phyloP scores from a whole-genome alignment of 139 green algal species.

The Picochlorum sp. region DNA sequence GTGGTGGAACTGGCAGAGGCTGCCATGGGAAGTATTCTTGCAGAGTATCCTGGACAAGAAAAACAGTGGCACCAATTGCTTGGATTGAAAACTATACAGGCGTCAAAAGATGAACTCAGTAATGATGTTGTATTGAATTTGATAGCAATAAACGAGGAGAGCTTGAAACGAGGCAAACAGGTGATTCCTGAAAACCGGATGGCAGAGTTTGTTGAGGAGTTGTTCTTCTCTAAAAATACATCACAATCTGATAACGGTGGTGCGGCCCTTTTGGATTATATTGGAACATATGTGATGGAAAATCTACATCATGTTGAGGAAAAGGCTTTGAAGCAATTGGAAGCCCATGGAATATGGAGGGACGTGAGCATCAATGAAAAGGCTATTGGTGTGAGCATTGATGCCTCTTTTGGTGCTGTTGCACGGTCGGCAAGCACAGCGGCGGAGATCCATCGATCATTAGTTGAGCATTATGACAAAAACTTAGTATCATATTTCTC shows the following conservation, averaged over 20 bases:
- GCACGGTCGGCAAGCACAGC: too few species aligned
- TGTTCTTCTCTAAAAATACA: slow-evolving; percentile 36
- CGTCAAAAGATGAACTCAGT: slow-evolving; percentile 26
- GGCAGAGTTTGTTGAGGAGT: slow-evolving; percentile 22
- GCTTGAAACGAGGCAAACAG: slow-evolving; percentile 26
- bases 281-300: not conserved
- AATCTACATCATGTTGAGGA: not conserved
- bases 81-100: slow-evolving; percentile 10
- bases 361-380: not conserved
- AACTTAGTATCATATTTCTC: too few species aligned
- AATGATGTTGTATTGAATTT: slow-evolving; percentile 28
- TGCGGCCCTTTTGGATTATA: not conserved
- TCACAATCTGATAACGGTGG: not conserved
- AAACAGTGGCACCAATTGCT: slow-evolving; percentile 40
- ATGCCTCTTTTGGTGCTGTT: too few species aligned
- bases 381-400: not conserved
- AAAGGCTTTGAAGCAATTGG: not conserved
- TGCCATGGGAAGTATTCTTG: slow-evolving; percentile 31
- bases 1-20: slow-evolving; percentile 33
- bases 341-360: not conserved
- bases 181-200: slow-evolving; percentile 22
- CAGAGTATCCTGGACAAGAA: slow-evolving; percentile 39
- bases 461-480: too few species aligned
- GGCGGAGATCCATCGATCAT: too few species aligned
- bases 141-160: slow-evolving; percentile 39